phyloP scores from a whole-genome alignment of 2,329 filamentous ascomycete genomes.

The Beauveria scarabaeidicola region DNA sequence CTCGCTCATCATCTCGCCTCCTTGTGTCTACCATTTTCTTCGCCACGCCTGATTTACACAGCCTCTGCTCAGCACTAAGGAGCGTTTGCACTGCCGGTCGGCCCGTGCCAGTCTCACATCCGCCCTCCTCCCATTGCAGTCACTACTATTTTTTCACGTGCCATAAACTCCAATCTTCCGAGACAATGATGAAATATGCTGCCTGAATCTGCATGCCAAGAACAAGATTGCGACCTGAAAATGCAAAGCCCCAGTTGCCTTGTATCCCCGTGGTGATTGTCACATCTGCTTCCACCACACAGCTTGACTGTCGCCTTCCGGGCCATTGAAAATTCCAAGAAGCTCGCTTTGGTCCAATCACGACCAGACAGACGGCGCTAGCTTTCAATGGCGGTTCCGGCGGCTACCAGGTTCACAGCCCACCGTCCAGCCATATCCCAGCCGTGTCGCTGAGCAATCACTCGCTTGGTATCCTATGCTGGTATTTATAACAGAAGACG shows the following conservation, averaged over 20 bases:
- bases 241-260: slow-evolving; percentile 27
- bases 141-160: background rate
- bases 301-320: slow-evolving; percentile 20
- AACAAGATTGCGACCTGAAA: slow-evolving; percentile 26
- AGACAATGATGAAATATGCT: slow-evolving; percentile 14
- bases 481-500: slow-evolving; percentile 9
- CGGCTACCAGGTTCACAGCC: background rate
- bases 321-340: background rate
- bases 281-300: slow-evolving; percentile 23
- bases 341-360: background rate
- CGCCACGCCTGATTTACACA: background rate
- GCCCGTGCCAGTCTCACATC: background rate
- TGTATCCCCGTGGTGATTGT: slow-evolving; percentile 29
- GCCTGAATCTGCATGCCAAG: slow-evolving; percentile 18
- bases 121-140: background rate
- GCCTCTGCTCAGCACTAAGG: background rate
- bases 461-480: slow-evolving; percentile 12
- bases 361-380: background rate
- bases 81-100: background rate
- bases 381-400: background rate
- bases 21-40: background rate
- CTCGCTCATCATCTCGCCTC: background rate
- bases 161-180: background rate
- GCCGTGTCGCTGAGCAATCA: slow-evolving; percentile 11
- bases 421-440: slow-evolving; percentile 6